Conservation (phyloP, 306 rosid species). For the Albizia julibrissin region DNA sequence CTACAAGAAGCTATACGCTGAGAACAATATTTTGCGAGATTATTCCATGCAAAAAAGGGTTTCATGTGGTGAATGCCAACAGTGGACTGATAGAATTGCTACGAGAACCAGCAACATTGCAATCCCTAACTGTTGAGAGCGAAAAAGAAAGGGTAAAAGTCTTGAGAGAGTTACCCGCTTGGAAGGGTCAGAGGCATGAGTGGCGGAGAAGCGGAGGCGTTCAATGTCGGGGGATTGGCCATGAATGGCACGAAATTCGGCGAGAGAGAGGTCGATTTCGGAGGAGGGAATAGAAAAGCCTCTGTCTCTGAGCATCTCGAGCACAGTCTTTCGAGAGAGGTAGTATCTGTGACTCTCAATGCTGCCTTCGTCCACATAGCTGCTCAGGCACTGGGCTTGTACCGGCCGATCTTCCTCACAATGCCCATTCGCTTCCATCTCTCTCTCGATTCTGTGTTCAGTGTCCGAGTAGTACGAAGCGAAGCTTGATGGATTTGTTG, state of each 20-base stretch:
- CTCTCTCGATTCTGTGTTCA: neutral
- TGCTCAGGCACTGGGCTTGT: slow-evolving; percentile 49
- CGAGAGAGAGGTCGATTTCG: slow-evolving; percentile 62
- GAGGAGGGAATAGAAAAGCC: slow-evolving; percentile 61
- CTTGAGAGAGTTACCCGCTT: slow-evolving; percentile 41
- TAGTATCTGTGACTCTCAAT: slow-evolving; percentile 74
- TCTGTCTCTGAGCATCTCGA: slow-evolving; percentile 90
- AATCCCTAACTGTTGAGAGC: neutral
- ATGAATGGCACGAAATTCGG: slow-evolving; percentile 59
- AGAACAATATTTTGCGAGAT: neutral
- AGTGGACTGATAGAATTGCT: neutral
- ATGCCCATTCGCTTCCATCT: slow-evolving; percentile 23
- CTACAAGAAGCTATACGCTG: neutral
- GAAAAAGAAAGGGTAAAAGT: neutral
- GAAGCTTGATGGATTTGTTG: neutral
- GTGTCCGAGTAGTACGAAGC: neutral
- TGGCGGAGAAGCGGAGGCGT: slow-evolving; percentile 70
- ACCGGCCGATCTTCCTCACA: slow-evolving; percentile 31
- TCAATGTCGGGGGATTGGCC: slow-evolving; percentile 60
- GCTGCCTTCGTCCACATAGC: slow-evolving; percentile 57
- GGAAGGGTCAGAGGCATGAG: slow-evolving; percentile 63
- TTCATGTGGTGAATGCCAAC: neutral
- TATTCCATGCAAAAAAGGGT: too few relatives aligned
- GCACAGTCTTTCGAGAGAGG: slow-evolving; percentile 64
- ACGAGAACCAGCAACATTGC: neutral